Base-by-base conservation (phyloP, 495 filamentous ascomycete species). In the Neurospora sp. region DNA sequence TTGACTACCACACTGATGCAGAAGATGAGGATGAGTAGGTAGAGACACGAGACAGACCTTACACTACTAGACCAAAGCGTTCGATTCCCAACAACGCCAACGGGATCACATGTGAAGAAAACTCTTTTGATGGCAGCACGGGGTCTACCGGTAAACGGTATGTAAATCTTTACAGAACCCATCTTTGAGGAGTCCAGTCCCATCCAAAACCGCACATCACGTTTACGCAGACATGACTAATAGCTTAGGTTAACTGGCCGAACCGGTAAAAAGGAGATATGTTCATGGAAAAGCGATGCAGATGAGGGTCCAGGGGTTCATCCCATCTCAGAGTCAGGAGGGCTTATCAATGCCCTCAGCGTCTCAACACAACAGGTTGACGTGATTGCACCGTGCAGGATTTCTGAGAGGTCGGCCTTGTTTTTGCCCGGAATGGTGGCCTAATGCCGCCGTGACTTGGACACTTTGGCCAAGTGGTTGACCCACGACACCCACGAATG, bases 1-100 rank as follows among this genome's bases (percentile, higher is more conserved):
- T 81, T 68, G 77, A 77, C 27, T 81, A 81, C 42, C 70, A 76
- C 46, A 78, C 79, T n/a, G 79, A 80, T 46, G 77, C 75, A 31
- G 37, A 22, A 22, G 38, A 40, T 37, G 71, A 70, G 66, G 69
- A 71, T n/a, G 72, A 77, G 10, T 35, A 73, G 53, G 10, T 35
- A 73, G 7, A 48, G 18, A 66, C 22, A 16, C 6, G 53, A 66
- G 53, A 35, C 53, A 66, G 53, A 35, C 44, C 27, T 7, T 66
- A 35, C 27, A 35, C 12, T 31, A 66, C 53, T 18, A 27, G 11
- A 59, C 48, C 53, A 37, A 66, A 14, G 22, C 27, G 12, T 37
- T 27, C 27, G 27, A 66, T 66, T 37, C 53, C 27, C 53, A 66
- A 35, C 53, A 35, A 66, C 31, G 12, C 14, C 53, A 27, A 35